Conservation (phyloP, 345 rosid genomes). For the Citrus cavaleriei region DNA sequence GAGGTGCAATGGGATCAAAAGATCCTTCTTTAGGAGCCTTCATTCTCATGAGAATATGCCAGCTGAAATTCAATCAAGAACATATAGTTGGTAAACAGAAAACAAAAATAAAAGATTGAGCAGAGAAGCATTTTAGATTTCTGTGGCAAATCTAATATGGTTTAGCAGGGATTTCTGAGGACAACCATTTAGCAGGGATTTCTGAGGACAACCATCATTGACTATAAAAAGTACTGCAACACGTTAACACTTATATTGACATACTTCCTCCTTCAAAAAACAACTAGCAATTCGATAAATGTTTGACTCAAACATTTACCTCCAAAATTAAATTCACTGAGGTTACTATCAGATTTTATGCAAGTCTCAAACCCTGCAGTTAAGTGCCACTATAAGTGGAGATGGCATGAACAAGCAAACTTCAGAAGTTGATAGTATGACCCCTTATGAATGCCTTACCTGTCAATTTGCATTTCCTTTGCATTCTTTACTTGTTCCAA, state of each 20-base stretch:
- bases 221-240: neutral
- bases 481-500: slow-evolving; percentile 56
- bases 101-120: neutral
- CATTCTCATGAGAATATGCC: slow-evolving; percentile 70
- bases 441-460: slow-evolving; percentile 26
- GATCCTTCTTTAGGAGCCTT: slow-evolving; percentile 48
- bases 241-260: neutral
- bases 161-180: neutral
- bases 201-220: neutral
- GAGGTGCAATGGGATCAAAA: slow-evolving; percentile 66
- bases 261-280: neutral
- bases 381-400: neutral
- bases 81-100: neutral
- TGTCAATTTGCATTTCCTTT: slow-evolving; percentile 69
- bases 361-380: neutral
- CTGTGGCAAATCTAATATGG: neutral
- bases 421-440: neutral
- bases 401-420: neutral
- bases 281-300: neutral
- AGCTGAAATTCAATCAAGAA: slow-evolving; percentile 36
- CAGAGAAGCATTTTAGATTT: neutral
- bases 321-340: neutral
- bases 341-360: neutral
- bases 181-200: neutral
- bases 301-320: neutral